Evolutionary conservation across 2,329 filamentous ascomycete species (phyloP), one percentile per base, ranked within the genome.

Genomic region (Colletotrichum eremochloae): DNA sequence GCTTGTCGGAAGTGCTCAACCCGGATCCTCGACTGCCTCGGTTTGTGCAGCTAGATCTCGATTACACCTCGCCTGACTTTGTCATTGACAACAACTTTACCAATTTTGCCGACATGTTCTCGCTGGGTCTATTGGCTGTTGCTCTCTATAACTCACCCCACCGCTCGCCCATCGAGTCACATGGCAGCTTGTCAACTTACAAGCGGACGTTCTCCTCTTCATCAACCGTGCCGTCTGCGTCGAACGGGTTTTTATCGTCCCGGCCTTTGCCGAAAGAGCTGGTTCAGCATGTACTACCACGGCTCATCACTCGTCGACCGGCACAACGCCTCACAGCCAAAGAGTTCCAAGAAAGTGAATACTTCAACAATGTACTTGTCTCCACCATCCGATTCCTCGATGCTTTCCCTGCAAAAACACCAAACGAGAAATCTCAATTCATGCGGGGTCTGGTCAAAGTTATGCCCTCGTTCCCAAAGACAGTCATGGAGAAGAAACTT

Each of bases 331-430:
- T 98, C 84, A 95, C 91, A 36, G 95, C 96, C 5, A 91, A 90
- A 66, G 96, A 97, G 77, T 98, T 99, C 76, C 96, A 99, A 79
- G 91, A 98, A 81, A 97, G 95, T 78, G 92, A 94, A 75, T 99
- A 97, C 80, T 99, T 99, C 80, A 95, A 99, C 82, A 99, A 98
- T 78, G 94, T 98, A 57, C 86, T 99, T 5, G 94, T 99, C 31
- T 97, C 95, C 0, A 98, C 96, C 0, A 97, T 99, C 74, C 93
- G 96, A 15, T 99, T 99, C 79, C 85, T 99, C 36, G 96, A 99
- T 77, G 89, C 92, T 0, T 90, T 99, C 71, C 96, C 96, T 0
- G 94, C 94, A 44, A 99, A 99, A 84, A 97, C 95, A 1, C 88
- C 94, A 0, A 93, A 90, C 74, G 96, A 99, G 79, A 99, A 99